A percentile compares a stretch with the other conserved stretches of the same genome.
These are phyloP conservation scores for Zostera marina DNA, from an alignment of 116 monocot genomes.

Conservation along the genomic window DNA sequence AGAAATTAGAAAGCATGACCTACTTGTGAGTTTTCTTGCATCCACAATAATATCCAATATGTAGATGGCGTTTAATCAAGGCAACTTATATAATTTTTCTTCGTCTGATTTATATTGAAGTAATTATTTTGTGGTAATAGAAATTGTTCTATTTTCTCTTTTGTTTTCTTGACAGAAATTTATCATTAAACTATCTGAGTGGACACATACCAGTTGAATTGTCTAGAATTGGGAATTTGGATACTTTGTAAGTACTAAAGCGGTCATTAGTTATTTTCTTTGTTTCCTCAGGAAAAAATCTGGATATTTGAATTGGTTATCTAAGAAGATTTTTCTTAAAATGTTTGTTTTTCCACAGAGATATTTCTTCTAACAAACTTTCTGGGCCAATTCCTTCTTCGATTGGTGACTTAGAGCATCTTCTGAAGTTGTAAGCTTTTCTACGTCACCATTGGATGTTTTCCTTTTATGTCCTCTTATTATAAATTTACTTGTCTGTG, in stretches of 20 bases:
- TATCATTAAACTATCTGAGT: slow-evolving; percentile 70
- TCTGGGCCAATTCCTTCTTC: slow-evolving; percentile 70
- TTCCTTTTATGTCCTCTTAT: neutral
- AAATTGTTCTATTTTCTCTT: too few relatives aligned
- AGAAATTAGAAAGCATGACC: slow-evolving; percentile 81
- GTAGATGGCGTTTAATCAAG: neutral
- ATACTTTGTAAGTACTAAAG: slow-evolving; percentile 57
- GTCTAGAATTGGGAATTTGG: slow-evolving; percentile 72
- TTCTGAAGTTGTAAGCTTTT: slow-evolving; percentile 69
- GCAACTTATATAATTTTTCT: too few relatives aligned
- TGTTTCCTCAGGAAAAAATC: too few relatives aligned
- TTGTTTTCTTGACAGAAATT: slow-evolving; percentile 34
- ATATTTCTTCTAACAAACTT: slow-evolving; percentile 69
- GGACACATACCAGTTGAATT: slow-evolving; percentile 80
- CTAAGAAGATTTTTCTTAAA: neutral
- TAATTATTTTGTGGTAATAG: too few relatives aligned
- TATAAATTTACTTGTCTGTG: neutral
- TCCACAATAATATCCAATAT: neutral
- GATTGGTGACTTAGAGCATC: slow-evolving; percentile 82
- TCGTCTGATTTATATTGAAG: too few relatives aligned
- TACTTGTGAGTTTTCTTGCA: slow-evolving; percentile 43
- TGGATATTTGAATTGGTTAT: too few relatives aligned
- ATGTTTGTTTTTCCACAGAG: slow-evolving; percentile 17
- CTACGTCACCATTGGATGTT: neutral
- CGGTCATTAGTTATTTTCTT: neutral